These are phyloP conservation scores for Trichophyton benhamiae DNA, from an alignment of 2,329 filamentous ascomycete genomes.

Conservation along the genomic window DNA sequence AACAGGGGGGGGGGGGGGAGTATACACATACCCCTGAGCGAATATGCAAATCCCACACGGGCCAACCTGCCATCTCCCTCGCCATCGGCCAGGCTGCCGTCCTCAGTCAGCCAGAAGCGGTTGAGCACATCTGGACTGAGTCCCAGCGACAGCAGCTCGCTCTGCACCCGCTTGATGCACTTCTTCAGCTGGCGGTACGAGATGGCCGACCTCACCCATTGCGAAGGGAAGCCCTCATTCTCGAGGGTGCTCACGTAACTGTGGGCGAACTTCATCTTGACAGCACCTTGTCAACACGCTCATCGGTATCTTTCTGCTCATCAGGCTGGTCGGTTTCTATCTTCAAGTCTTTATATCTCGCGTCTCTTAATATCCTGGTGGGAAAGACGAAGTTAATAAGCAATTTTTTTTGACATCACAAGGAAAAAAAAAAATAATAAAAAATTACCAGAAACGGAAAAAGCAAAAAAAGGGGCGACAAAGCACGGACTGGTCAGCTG, in stretches of 20 bases:
- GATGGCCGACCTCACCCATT: conserved; percentile 61
- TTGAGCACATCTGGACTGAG: conserved; percentile 59
- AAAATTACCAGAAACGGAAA: background rate
- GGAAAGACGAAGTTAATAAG: background rate
- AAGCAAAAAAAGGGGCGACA: background rate
- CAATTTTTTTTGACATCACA: background rate
- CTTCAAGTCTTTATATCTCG: background rate
- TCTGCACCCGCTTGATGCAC: conserved; percentile 67
- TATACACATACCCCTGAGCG: conserved; percentile 9
- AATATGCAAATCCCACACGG: conserved; percentile 12
- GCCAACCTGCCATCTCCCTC: conserved; percentile 3
- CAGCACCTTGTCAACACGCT: background rate
- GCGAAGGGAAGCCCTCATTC: conserved; percentile 60
- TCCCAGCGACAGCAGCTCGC: conserved; percentile 58
- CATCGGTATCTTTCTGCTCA: background rate
- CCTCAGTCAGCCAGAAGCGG: conserved; percentile 42
- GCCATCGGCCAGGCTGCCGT: background rate
- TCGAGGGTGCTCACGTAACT: conserved; percentile 59
- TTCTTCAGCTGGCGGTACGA: conserved; percentile 80
- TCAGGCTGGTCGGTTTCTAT: background rate
- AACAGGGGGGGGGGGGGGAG: background rate
- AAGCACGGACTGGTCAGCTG: conserved; percentile 1
- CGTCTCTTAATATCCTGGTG: background rate
- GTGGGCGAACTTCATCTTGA: conserved; percentile 72
- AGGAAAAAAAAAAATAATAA: background rate